These are phyloP conservation scores for Ambispora gerdemannii DNA, from an alignment of 192 early-diverging fungal genomes.

Conservation along the genomic window DNA sequence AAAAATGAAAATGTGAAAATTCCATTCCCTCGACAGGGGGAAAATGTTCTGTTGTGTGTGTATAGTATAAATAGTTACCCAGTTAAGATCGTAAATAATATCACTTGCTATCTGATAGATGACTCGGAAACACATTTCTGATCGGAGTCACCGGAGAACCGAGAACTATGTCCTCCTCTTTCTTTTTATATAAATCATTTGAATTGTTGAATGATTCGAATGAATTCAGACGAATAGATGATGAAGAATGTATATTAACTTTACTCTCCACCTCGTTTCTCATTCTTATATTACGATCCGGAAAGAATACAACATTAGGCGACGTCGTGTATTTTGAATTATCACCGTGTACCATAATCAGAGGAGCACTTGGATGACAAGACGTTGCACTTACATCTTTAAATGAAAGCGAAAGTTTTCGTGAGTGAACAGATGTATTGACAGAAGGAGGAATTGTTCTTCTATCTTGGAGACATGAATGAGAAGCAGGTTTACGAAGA, in stretches of 20 bases:
- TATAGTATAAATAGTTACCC: not conserved
- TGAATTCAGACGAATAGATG: not conserved
- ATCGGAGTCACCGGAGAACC: conserved; percentile 13
- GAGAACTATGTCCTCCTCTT: not conserved
- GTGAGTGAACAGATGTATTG: not conserved
- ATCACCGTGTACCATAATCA: conserved; percentile 29
- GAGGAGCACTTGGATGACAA: not conserved
- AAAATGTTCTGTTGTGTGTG: too few species aligned
- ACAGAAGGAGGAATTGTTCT: not conserved
- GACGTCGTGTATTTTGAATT: conserved; percentile 21
- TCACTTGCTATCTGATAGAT: not conserved
- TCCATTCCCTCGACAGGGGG: too few species aligned
- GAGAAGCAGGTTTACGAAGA: conserved; percentile 28
- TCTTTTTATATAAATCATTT: too few species aligned
- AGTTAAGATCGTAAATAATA: not conserved
- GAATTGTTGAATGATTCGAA: not conserved
- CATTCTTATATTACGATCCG: not conserved
- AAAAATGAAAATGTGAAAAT: not conserved
- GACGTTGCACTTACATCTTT: not conserved
- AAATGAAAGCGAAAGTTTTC: conserved; percentile 16
- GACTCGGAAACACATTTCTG: conserved; percentile 29
- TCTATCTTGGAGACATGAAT: conserved; percentile 15
- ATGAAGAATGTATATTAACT: not conserved
- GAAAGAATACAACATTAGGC: conserved; percentile 9
- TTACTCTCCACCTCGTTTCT: not conserved